Evolutionary conservation across 208 protist genomes (phyloP), one percentile per base, ranked within the genome.

Genomic region (Crithidia expoeki): DNA sequence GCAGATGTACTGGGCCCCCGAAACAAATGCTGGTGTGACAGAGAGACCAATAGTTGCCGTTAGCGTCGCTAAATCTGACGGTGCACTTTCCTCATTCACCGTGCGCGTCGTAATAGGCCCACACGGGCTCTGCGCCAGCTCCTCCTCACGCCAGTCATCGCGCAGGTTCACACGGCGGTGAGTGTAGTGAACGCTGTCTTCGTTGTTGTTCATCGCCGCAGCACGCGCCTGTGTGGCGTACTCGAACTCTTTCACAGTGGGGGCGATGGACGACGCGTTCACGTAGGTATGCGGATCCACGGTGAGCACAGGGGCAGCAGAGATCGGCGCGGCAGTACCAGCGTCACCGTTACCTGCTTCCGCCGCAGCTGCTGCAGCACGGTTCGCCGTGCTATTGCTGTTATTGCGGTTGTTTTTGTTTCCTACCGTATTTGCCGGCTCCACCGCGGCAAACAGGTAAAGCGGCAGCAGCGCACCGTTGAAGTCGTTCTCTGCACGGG

Each of bases 1-100:
- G 58, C 70, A 76, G 17, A 76, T 28, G 47, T 55, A 76, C 51
- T 65, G 52, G 34, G 70, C 58, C 28, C 25, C 33, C 46, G 70
- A 30, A 4, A 64, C 66, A 32, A 64, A 55, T 1, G 58, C 57
- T 4, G 72, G 64, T 2, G 40, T 61, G 2, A 65, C 38, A 2
- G 63, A 57, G 21, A 67, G 34, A 4, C 23, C 34, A 19, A 70
- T 44, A 23, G 42, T 4, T 2, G 5, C 14, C 4, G 62, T 28
- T 25, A 76, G 34, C 28, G 12, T 19, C 36, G 56, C 27, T 21
- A 76, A 46, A 19, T 33, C 58, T 1, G 65, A 25, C 34, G 55
- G 55, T 3, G 52, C 19, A 2, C 5, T 21, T 7, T 30, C 14
- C 28, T 57, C 52, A 21, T 57, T n/a, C 28, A 57, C 52, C 52